Percentiles rank a stretch among this genome's conserved stretches.
phyloP scores from a whole-genome alignment of 495 filamentous ascomycete genomes.

The Podospora pseudoanserina region DNA sequence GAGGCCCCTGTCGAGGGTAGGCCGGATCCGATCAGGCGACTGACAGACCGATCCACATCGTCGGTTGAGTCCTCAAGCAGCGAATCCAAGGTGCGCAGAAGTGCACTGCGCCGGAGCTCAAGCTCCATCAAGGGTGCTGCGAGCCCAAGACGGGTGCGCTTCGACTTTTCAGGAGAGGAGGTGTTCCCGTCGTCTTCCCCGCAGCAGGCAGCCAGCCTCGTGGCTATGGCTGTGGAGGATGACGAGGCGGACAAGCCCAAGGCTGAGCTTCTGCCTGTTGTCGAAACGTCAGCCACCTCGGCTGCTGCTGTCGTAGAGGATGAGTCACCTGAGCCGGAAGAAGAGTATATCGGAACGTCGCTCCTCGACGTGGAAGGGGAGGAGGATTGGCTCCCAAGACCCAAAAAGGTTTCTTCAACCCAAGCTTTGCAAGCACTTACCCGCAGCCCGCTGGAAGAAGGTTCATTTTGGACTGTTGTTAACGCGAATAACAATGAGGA shows the following conservation, averaged over 20 bases:
- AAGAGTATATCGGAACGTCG: slow-evolving; percentile 22
- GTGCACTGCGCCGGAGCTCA: slow-evolving; percentile 49
- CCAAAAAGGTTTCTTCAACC: slow-evolving; percentile 46
- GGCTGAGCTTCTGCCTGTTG: slow-evolving; percentile 23
- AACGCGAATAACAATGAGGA: slow-evolving; percentile 34
- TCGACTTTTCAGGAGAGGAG: slow-evolving; percentile 50
- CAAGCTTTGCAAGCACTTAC: slow-evolving; percentile 43
- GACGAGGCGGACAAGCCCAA: neutral
- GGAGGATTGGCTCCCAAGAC: slow-evolving; percentile 39
- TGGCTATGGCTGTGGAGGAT: slow-evolving; percentile 6
- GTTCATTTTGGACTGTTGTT: slow-evolving; percentile 42
- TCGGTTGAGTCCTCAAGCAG: slow-evolving; percentile 44
- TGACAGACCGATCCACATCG: slow-evolving; percentile 38
- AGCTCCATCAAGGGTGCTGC: slow-evolving; percentile 36
- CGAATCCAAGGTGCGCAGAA: slow-evolving; percentile 39
- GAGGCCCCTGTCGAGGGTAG: slow-evolving; percentile 6
- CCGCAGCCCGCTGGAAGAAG: slow-evolving; percentile 42
- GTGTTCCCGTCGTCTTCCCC: slow-evolving; percentile 51
- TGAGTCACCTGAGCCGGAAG: slow-evolving; percentile 20
- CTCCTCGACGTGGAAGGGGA: slow-evolving; percentile 36
- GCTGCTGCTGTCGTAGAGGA: slow-evolving; percentile 11
- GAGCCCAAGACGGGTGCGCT: slow-evolving; percentile 53
- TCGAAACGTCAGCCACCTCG: slow-evolving; percentile 21
- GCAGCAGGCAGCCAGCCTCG: slow-evolving; percentile 19
- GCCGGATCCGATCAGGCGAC: slow-evolving; percentile 21